Evolutionary conservation across 1,284 basidiomycete species (phyloP).

Genomic region (Rugosomyces carneus): DNA sequence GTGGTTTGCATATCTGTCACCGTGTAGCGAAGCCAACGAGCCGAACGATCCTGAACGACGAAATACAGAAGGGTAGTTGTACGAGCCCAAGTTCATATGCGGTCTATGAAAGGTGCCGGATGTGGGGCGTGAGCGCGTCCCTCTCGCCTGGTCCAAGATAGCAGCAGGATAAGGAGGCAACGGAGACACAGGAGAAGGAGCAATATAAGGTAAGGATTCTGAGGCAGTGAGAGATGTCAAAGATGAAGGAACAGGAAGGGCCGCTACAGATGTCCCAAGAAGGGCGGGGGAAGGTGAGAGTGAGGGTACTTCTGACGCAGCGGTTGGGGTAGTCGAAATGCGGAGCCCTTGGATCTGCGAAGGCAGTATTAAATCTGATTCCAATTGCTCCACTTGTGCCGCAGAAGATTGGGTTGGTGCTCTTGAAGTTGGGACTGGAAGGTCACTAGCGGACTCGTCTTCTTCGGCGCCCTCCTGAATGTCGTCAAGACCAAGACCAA

Average conservation of each 20-base stretch:
- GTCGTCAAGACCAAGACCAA: constrained; percentile 37
- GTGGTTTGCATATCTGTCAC: not conserved
- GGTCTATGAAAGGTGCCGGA: constrained; percentile 9
- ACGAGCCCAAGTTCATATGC: not conserved
- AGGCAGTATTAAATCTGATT: constrained; percentile 26
- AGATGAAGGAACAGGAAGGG: constrained; percentile 1
- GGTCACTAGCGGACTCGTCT: constrained; percentile 28
- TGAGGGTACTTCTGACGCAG: constrained; percentile 12
- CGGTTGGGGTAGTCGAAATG: constrained; percentile 38
- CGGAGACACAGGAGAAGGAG: constrained; percentile 24
- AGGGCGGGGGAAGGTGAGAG: constrained; percentile 14
- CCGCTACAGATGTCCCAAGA: not conserved
- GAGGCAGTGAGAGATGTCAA: constrained; percentile 3
- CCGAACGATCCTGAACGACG: constrained; percentile 17
- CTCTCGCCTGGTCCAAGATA: not conserved
- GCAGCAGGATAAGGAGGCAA: constrained; percentile 21
- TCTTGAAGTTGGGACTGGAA: constrained; percentile 8
- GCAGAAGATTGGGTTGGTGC: constrained; percentile 1
- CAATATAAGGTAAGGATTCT: constrained; percentile 4
- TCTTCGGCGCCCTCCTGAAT: constrained; percentile 49
- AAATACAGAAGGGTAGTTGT: constrained; percentile 12
- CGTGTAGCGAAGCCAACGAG: constrained; percentile 6
- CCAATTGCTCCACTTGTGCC: constrained; percentile 15
- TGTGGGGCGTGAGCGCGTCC: constrained; percentile 8
- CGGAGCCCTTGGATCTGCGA: constrained; percentile 55